Base-by-base conservation (phyloP, 768 basidiomycete genomes). In the Myochromella boudieri region DNA sequence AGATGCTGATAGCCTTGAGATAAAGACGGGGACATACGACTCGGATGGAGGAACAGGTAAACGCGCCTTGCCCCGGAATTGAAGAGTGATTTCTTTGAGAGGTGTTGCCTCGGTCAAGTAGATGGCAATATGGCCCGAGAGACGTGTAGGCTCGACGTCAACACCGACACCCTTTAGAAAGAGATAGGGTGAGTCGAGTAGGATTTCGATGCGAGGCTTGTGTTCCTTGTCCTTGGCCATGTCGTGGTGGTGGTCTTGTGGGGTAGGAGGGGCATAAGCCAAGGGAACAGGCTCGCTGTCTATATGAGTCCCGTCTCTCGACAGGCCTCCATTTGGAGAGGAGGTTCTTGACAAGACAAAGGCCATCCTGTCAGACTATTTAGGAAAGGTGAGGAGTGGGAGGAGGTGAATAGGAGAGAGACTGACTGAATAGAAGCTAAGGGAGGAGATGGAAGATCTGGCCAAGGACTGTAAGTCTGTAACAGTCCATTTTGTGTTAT, bases 121-220 rank as follows among this genome's bases (percentile, higher is more conserved):
- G 54, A 98, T 74, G 7, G 84, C 77, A 57, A 98, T 80, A 60
- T 85, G 77, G 4, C 95, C 95, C 34, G 83, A 84, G 53, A 97
- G 82, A 12, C 81, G 69, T 6, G 84, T 81, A 6, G 94, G 85
- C 57, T 94, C 88, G 51, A 91, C 83, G 53, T 95, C 91, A 56
- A 77, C 78, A 26, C 91, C 91, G 6, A 82, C 82, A 37, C 93
- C 92, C 52, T 82, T 78, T 59, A 97, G 77, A 42, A 76, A 73
- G 52, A 97, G 68, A 55, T 70, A 74, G 29, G 88, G 85, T 3
- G 76, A 72, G 62, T 87, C 82, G 44, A 97, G 79, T 43, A 82
- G 59, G 56, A 98, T 86, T 55, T 94, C 87, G 53, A 97, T 72
- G 39, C 66, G 69, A n/a, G 80, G 70, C 21, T 55, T 59, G 21